phyloP scores from a whole-genome alignment of 192 early-diverging fungal genomes.

The Entomortierella parvispora region DNA sequence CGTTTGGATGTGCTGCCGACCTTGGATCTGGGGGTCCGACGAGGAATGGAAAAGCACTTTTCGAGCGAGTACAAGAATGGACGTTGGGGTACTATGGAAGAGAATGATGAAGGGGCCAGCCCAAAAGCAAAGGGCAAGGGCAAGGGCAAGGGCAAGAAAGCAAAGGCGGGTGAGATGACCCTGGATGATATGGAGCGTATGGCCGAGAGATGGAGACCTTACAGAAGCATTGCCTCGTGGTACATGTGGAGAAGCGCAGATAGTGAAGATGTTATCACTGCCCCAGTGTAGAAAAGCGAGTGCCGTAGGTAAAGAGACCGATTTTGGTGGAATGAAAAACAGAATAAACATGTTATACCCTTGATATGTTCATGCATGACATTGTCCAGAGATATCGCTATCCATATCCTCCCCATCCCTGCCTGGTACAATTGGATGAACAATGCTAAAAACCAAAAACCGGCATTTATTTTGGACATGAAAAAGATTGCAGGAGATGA shows the following conservation, averaged over 20 bases:
- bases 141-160: constrained; percentile 37
- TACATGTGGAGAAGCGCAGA: constrained; percentile 47
- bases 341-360: too few species aligned
- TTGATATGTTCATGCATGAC: too few species aligned
- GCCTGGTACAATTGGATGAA: too few species aligned
- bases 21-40: constrained; percentile 31
- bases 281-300: constrained; percentile 29
- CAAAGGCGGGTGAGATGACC: not conserved
- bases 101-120: not conserved
- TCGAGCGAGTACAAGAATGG: constrained; percentile 35
- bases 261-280: constrained; percentile 7
- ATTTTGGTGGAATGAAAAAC: too few species aligned
- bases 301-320: too few species aligned
- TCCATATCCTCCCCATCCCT: too few species aligned
- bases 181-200: constrained; percentile 29
- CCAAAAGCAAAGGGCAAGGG: constrained; percentile 8
- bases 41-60: constrained; percentile 47
- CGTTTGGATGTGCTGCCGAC: constrained; percentile 42
- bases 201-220: constrained; percentile 46
- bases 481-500: constrained; percentile 18
- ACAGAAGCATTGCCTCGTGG: constrained; percentile 44
- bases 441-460: constrained; percentile 43
- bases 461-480: constrained; percentile 40
- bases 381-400: too few species aligned
- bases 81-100: constrained; percentile 22